These are phyloP conservation scores for Sphagnum tenellum DNA, from an alignment of 225 moss, liverwort and hornwort genomes.

Conservation along the genomic window DNA sequence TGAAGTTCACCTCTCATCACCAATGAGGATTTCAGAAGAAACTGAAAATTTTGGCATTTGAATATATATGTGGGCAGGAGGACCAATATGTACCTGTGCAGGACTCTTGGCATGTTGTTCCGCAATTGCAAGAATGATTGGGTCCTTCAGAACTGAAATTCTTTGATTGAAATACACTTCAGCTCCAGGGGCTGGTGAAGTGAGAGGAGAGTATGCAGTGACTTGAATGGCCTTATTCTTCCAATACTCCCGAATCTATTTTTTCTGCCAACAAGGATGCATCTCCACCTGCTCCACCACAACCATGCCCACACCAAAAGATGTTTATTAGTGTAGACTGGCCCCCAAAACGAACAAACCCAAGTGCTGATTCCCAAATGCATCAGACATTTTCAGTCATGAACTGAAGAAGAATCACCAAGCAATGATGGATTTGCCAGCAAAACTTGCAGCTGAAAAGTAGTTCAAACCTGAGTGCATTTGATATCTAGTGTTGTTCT, in stretches of 20 bases:
- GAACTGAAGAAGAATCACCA: neutral
- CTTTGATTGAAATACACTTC: slow-evolving; percentile 1
- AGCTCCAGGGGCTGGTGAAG: slow-evolving; percentile 14
- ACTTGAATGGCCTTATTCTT: slow-evolving; percentile 16
- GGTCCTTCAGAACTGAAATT: slow-evolving; percentile 9
- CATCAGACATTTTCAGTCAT: too few relatives aligned
- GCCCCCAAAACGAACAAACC: neutral
- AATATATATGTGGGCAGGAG: neutral
- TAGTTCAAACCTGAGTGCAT: neutral
- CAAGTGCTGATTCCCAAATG: neutral
- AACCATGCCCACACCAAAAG: neutral
- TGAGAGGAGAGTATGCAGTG: slow-evolving; percentile 22
- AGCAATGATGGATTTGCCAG: neutral
- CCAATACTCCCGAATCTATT: slow-evolving; percentile 13
- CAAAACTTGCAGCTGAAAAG: too few relatives aligned
- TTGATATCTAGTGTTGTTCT: too few relatives aligned
- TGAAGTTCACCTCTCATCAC: neutral
- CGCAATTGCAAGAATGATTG: slow-evolving; percentile 17
- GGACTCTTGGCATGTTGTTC: slow-evolving; percentile 25
- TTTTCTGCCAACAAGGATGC: slow-evolving; percentile 16
- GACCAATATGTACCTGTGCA: slow-evolving; percentile 19
- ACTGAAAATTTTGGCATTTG: neutral
- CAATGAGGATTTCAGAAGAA: neutral
- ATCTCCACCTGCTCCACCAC: slow-evolving; percentile 23
- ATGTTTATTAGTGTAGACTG: neutral